Evolutionary conservation across 2,329 filamentous ascomycete species (phyloP).

Genomic region (Fusarium musae): DNA sequence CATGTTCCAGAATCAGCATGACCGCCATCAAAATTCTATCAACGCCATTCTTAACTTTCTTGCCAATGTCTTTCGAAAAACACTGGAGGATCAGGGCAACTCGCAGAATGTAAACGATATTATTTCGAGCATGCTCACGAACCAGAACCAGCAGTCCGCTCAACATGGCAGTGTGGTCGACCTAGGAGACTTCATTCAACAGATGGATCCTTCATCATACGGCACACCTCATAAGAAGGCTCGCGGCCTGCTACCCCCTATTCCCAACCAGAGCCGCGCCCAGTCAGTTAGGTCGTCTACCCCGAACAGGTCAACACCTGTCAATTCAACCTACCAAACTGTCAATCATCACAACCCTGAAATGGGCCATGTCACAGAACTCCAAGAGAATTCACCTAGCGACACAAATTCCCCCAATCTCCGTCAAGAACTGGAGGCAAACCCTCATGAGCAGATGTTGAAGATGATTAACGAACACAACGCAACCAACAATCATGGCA

Average conservation of each 20-base stretch:
- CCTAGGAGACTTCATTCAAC: conserved; percentile 67
- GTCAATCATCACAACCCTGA: conserved; percentile 52
- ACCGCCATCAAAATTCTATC: conserved; percentile 97
- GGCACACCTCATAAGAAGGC: conserved; percentile 61
- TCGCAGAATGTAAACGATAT: conserved; percentile 85
- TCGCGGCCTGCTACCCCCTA: conserved; percentile 65
- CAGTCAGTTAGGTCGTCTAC: conserved; percentile 43
- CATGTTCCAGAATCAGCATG: conserved; percentile 90
- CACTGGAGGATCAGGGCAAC: conserved; percentile 83
- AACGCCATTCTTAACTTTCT: conserved; percentile 98
- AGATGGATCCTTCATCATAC: conserved; percentile 53
- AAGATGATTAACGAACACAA: conserved; percentile 74
- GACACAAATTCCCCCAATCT: conserved; percentile 61
- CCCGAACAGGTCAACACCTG: conserved; percentile 21
- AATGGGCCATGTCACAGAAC: conserved; percentile 69
- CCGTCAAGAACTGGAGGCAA: conserved; percentile 66
- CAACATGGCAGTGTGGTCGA: conserved; percentile 70
- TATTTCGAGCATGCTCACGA: conserved; percentile 79
- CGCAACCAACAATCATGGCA: conserved; percentile 59
- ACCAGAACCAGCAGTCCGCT: conserved; percentile 57
- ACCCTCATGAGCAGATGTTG: conserved; percentile 71
- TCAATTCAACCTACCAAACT: conserved; percentile 40
- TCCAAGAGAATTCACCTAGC: conserved; percentile 63
- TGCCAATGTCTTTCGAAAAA: conserved; percentile 95
- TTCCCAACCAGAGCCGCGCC: conserved; percentile 53